Percentiles rank a stretch among this genome's conserved stretches.
Conservation (phyloP, 208 protist genomes). For the Herpetomonas samuelpessoai region DNA sequence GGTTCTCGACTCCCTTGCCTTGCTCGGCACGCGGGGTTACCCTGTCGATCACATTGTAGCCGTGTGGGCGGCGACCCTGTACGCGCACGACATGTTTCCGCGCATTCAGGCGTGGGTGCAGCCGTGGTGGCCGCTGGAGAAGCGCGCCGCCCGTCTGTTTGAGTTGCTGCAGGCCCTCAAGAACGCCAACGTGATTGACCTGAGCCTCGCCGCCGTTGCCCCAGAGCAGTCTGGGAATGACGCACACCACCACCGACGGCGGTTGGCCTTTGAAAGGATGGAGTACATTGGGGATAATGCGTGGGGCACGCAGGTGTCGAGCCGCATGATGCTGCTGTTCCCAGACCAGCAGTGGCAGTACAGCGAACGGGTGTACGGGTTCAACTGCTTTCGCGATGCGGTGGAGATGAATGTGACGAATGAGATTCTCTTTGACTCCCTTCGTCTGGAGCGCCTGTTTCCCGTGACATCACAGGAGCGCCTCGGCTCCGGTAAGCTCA, state of each 20-base stretch:
- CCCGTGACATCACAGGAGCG: conserved; percentile 7
- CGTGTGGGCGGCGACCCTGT: conserved; percentile 69
- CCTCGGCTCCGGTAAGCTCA: conserved; percentile 59
- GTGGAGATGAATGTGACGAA: conserved; percentile 86
- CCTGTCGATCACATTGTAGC: conserved; percentile 60
- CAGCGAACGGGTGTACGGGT: conserved; percentile 50
- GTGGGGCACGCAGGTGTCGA: conserved; percentile 63
- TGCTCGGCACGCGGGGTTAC: conserved; percentile 70
- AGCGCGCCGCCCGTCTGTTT: conserved; percentile 44
- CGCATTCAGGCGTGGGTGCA: conserved; percentile 38
- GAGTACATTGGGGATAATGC: conserved; percentile 87
- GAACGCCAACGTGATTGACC: conserved; percentile 45
- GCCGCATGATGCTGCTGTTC: conserved; percentile 71
- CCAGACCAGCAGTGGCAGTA: conserved; percentile 76
- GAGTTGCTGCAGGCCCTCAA: conserved; percentile 38
- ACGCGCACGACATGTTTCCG: conserved; percentile 35
- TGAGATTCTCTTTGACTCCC: conserved; percentile 74
- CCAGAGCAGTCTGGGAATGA: conserved; percentile 8
- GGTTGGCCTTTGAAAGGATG: conserved; percentile 72
- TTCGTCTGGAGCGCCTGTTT: conserved; percentile 49
- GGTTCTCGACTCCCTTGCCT: conserved; percentile 50
- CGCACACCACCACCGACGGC: conserved; percentile 36
- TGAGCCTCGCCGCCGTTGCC: conserved; percentile 30
- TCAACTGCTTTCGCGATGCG: conserved; percentile 66
- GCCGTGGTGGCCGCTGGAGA: conserved; percentile 40